These are phyloP conservation scores for Crithidia bombi DNA, from an alignment of 208 protist genomes.

Conservation along the genomic window DNA sequence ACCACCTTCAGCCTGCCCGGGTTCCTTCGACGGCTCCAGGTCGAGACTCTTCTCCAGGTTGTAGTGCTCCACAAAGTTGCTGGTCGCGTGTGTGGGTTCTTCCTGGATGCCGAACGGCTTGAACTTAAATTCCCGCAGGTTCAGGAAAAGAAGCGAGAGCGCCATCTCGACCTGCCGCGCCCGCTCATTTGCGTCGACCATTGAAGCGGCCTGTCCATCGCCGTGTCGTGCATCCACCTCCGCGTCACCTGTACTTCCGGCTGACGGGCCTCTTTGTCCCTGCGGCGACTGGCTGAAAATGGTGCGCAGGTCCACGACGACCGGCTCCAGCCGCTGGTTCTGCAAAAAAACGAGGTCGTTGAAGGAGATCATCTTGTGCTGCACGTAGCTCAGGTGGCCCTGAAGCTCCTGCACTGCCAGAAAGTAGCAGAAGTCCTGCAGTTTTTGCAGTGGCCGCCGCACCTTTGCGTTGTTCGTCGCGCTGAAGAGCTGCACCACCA, in stretches of 20 bases:
- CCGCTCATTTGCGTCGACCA: neutral
- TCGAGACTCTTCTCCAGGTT: constrained; percentile 55
- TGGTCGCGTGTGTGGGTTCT: constrained; percentile 50
- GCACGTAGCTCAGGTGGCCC: constrained; percentile 87
- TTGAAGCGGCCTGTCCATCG: too few species aligned
- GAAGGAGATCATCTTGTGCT: constrained; percentile 81
- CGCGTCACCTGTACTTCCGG: constrained; percentile 10
- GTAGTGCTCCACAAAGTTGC: constrained; percentile 89
- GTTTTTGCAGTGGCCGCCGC: constrained; percentile 69
- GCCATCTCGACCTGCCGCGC: constrained; percentile 40
- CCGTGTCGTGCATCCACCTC: neutral
- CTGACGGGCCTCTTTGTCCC: neutral
- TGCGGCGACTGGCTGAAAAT: neutral
- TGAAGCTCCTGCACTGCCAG: constrained; percentile 89
- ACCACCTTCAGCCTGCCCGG: neutral
- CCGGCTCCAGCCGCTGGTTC: constrained; percentile 61
- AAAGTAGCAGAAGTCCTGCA: constrained; percentile 88
- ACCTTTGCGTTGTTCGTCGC: constrained; percentile 64
- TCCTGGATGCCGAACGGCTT: constrained; percentile 81
- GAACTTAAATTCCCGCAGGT: constrained; percentile 87
- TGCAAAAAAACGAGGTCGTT: constrained; percentile 88
- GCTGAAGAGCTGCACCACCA: constrained; percentile 88
- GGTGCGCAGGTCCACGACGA: constrained; percentile 52
- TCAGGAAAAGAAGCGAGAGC: constrained; percentile 67
- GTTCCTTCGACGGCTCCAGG: constrained; percentile 20